Percentiles rank a stretch among this genome's conserved stretches.
These are phyloP conservation scores for Penicillium italicum DNA, from an alignment of 2,329 filamentous ascomycete genomes.

Conservation along the genomic window DNA sequence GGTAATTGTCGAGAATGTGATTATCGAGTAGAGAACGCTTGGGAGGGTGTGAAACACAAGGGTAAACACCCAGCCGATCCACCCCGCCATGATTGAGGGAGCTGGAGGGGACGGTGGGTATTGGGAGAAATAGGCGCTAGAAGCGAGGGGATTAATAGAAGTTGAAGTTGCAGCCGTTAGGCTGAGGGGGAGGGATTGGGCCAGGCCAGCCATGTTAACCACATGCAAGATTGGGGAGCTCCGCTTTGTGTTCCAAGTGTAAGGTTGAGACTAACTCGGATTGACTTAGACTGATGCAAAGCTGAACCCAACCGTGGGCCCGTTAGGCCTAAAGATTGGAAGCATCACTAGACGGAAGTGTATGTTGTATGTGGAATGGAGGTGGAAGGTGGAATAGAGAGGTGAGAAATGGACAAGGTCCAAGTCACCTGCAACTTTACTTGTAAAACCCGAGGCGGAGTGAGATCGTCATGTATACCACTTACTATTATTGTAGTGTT, in stretches of 20 bases:
- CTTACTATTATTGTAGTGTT: not conserved
- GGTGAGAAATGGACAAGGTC: not conserved
- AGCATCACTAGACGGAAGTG: slow-evolving; percentile 1
- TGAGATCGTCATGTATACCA: not conserved
- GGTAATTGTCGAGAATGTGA: slow-evolving; percentile 83
- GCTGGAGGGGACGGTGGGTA: slow-evolving; percentile 30
- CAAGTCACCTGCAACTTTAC: not conserved
- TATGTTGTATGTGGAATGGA: not conserved
- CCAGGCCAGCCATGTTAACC: slow-evolving; percentile 16
- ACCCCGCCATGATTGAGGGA: slow-evolving; percentile 41
- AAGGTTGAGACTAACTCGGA: not conserved
- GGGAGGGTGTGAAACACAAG: slow-evolving; percentile 54
- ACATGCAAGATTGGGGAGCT: slow-evolving; percentile 9
- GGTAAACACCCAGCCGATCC: slow-evolving; percentile 49
- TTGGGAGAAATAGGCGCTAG: slow-evolving; percentile 15
- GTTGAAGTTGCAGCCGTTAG: slow-evolving; percentile 20
- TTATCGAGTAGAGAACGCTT: slow-evolving; percentile 67
- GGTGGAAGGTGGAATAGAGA: not conserved
- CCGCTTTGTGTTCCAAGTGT: slow-evolving; percentile 12
- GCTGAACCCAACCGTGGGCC: slow-evolving; percentile 1
- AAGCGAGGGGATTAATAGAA: slow-evolving; percentile 7
- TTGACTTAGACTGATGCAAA: slow-evolving; percentile 5
- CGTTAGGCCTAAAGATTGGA: not conserved
- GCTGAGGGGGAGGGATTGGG: slow-evolving; percentile 20
- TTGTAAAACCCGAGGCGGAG: not conserved